A percentile compares a stretch with the other conserved stretches of the same genome.
Evolutionary conservation across 805 yeast species (phyloP).

Genomic region (Wickerhamiella azymoides): DNA sequence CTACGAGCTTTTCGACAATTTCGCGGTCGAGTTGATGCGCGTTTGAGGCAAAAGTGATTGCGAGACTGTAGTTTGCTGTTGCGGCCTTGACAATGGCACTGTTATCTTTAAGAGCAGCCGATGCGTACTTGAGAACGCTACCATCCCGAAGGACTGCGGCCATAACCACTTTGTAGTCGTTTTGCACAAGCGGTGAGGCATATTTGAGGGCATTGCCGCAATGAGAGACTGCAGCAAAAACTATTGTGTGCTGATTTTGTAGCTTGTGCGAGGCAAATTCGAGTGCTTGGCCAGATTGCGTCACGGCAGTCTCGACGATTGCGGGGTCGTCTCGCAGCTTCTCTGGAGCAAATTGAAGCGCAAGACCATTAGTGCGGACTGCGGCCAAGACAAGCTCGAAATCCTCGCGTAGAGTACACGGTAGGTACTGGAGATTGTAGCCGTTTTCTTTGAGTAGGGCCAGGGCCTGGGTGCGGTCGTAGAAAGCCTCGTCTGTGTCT

Average conservation of each 20-base stretch:
- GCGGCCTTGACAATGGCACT: neutral
- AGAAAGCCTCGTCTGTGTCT: too few relatives aligned
- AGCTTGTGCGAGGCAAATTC: neutral
- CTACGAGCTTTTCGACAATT: too few relatives aligned
- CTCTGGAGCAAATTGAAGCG: neutral
- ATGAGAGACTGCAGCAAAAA: neutral
- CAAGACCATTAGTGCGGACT: neutral
- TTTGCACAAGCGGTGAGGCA: neutral
- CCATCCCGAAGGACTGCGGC: constrained; percentile 1
- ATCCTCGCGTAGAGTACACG: too few relatives aligned
- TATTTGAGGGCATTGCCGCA: neutral
- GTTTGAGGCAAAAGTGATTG: too few relatives aligned
- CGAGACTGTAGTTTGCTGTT: too few relatives aligned
- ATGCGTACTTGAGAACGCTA: constrained; percentile 1
- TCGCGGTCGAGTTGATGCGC: too few relatives aligned
- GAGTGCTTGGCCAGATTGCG: constrained; percentile 1
- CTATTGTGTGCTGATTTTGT: neutral
- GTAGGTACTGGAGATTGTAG: too few relatives aligned
- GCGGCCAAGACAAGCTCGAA: neutral
- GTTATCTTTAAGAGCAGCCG: neutral
- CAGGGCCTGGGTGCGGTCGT: too few relatives aligned
- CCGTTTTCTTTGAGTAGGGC: too few relatives aligned
- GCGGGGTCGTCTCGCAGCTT: neutral
- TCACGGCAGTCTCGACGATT: neutral
- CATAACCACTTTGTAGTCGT: constrained; percentile 1